Percentiles rank a stretch among this genome's conserved stretches.
phyloP scores from a whole-genome alignment of 2,329 filamentous ascomycete genomes.

The Cercospora beticola region DNA sequence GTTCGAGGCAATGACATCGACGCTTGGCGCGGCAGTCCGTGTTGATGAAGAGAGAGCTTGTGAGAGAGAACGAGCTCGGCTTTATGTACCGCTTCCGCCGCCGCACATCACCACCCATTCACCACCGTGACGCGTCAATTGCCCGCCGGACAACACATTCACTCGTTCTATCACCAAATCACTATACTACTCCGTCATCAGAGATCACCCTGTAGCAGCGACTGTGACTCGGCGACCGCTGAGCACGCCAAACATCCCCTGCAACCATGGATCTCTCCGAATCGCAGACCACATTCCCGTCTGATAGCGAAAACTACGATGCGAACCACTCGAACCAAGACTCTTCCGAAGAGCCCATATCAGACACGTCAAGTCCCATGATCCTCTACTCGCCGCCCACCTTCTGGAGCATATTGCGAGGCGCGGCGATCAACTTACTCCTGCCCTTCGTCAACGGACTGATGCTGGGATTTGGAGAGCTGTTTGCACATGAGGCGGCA shows the following conservation, averaged over 20 bases:
- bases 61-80: background rate
- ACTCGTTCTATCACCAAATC: no score
- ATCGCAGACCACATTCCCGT: slow-evolving; percentile 74
- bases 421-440: slow-evolving; percentile 92
- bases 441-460: slow-evolving; percentile 95
- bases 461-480: slow-evolving; percentile 96
- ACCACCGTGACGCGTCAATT: background rate
- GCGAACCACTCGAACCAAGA: slow-evolving; percentile 51
- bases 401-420: slow-evolving; percentile 78
- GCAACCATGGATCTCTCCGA: slow-evolving; percentile 54
- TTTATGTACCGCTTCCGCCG: slow-evolving; percentile 4
- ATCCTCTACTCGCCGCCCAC: slow-evolving; percentile 89
- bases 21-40: background rate
- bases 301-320: slow-evolving; percentile 81
- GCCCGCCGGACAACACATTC: background rate
- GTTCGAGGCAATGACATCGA: background rate
- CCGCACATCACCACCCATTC: background rate
- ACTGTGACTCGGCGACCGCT: background rate
- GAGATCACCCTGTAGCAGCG: no score
- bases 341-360: slow-evolving; percentile 58
- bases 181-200: no score
- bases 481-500: slow-evolving; percentile 94
- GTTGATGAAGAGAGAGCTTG: background rate
- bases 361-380: slow-evolving; percentile 64
- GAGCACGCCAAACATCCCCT: slow-evolving; percentile 41